phyloP scores from a whole-genome alignment of 306 rosid genomes.

The Lotus japonicus region DNA sequence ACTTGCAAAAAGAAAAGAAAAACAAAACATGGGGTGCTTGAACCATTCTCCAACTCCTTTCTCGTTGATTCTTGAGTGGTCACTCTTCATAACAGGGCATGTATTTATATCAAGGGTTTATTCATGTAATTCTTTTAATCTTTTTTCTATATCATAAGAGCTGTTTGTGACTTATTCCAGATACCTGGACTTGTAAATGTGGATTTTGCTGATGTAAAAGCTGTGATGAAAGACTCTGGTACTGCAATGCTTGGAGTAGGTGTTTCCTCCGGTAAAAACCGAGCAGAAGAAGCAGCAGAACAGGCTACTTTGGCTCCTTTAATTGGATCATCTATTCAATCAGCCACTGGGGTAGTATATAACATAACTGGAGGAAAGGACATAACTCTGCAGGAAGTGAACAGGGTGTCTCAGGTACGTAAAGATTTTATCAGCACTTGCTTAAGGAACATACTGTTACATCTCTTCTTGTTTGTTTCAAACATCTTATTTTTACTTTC shows the following conservation, averaged over 20 bases:
- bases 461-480: background rate
- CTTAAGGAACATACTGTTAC: background rate
- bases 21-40: background rate
- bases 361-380: conserved; percentile 97
- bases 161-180: conserved; percentile 35
- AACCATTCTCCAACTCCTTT: background rate
- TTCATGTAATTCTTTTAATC: too few relatives aligned
- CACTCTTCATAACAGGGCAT: too few relatives aligned
- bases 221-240: conserved; percentile 97
- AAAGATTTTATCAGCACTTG: conserved; percentile 14
- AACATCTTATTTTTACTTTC: background rate
- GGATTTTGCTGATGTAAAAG: conserved; percentile 98
- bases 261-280: conserved; percentile 93
- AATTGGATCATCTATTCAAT: conserved; percentile 93
- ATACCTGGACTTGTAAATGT: conserved; percentile 99
- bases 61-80: too few relatives aligned
- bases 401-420: conserved; percentile 93
- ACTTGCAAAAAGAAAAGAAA: background rate
- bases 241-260: conserved; percentile 99
- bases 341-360: conserved; percentile 97
- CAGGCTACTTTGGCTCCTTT: conserved; percentile 98
- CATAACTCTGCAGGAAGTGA: conserved; percentile 97
- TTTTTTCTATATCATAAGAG: background rate
- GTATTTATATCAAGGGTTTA: too few relatives aligned
- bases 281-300: conserved; percentile 99